phyloP scores from a whole-genome alignment of 768 basidiomycete genomes.

The Brasilioporus rufonigricans region DNA sequence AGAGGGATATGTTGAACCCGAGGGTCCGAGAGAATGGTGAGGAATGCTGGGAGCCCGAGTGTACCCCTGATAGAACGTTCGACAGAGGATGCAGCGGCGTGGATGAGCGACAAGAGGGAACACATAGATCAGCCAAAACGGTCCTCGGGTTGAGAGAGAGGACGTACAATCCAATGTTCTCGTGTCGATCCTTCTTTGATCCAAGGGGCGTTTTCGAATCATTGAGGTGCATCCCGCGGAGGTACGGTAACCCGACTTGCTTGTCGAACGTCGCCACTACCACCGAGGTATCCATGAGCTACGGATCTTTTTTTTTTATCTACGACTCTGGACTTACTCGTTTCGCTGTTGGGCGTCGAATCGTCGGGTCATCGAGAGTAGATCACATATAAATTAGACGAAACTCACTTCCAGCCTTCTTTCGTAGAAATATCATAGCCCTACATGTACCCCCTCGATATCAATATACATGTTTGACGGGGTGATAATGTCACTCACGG shows the following conservation, averaged over 20 bases:
- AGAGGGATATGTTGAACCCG: slow-evolving; percentile 71
- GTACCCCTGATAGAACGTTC: slow-evolving; percentile 49
- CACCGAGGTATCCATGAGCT: neutral
- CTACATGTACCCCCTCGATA: slow-evolving; percentile 32
- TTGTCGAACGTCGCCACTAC: slow-evolving; percentile 66
- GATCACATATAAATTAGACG: neutral
- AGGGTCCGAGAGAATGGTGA: slow-evolving; percentile 63
- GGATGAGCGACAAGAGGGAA: neutral
- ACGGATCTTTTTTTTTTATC: neutral
- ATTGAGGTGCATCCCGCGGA: slow-evolving; percentile 83
- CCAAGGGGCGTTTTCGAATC: slow-evolving; percentile 68
- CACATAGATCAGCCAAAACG: neutral
- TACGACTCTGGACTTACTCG: slow-evolving; percentile 18
- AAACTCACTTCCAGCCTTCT: slow-evolving; percentile 65
- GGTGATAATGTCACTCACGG: slow-evolving; percentile 54
- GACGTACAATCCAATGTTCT: slow-evolving; percentile 80
- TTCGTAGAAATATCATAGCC: slow-evolving; percentile 80
- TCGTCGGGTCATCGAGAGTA: neutral
- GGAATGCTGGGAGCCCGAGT: slow-evolving; percentile 62
- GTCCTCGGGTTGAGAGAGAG: neutral
- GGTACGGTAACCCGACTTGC: slow-evolving; percentile 68
- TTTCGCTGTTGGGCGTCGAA: slow-evolving; percentile 17
- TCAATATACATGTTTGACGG: neutral
- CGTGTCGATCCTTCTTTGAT: slow-evolving; percentile 75
- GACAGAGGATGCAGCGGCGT: neutral